Base-by-base conservation (phyloP, 2,329 filamentous ascomycete genomes). In the Fusarium concolor region DNA sequence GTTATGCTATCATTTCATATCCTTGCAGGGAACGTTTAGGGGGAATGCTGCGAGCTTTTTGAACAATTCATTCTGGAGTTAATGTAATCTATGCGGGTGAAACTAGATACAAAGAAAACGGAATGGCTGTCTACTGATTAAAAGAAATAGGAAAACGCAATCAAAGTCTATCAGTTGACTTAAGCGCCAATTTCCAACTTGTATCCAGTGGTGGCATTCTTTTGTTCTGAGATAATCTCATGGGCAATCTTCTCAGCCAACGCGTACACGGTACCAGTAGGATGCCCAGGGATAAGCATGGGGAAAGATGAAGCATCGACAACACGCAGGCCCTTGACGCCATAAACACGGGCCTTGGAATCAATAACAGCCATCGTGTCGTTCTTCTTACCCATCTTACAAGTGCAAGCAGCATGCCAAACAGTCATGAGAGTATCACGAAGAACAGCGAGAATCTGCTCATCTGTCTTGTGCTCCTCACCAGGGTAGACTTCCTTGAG, bases 391-490 rank as follows among this genome's bases (percentile, higher is more conserved):
- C 68, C 68, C 68, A 71, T 71, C 39, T 71, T 71, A 38, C 68
- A 71, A 10, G 68, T 71, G 18, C 65, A 71, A 17, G 65, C 58
- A 10, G 68, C 68, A 8, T 71, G 69, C 68, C 68, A 56, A 26
- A 75, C 61, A 3, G 68, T 73, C 63, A 71, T 73, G 28, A 71
- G 49, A 7, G 56, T 59, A 5, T 68, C 60, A 6, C 71, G 71
- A 29, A 80, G 72, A 29, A 76, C 62, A 8, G 74, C 71, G 33
- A 82, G 67, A 12, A 86, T 80, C 55, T 84, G 73, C 24, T 68
- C 77, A 59, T 86, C 82, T 0, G 79, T 80, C 31, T 78, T 18
- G 24, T 62, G 18, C 35, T 70, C 14, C 8, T 56, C 42, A 0
- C 67, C 67, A 4, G 67, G 67, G 65, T 22, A 81, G 67, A 26